These are phyloP conservation scores for Thielaviopsis ethacetica DNA, from an alignment of 2,329 filamentous ascomycete species.

Conservation along the genomic window DNA sequence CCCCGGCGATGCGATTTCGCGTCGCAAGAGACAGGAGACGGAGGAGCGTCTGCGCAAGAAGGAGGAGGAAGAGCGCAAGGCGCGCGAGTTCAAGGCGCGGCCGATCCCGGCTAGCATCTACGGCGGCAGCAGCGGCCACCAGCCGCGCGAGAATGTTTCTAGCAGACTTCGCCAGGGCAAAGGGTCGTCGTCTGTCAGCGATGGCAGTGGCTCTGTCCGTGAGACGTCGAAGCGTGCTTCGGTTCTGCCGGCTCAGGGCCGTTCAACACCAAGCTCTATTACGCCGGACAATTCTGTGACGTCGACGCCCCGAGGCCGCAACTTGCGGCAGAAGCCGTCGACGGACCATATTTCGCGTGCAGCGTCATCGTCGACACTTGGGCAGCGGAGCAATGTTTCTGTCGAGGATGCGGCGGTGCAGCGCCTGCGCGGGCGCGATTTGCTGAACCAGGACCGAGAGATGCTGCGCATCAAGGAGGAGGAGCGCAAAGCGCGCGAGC, in stretches of 20 bases:
- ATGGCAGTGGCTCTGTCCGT: constrained; percentile 14
- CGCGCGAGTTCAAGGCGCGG: constrained; percentile 47
- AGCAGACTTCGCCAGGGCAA: constrained; percentile 39
- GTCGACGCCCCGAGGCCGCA: constrained; percentile 9
- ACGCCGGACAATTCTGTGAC: neutral
- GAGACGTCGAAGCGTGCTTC: constrained; percentile 14
- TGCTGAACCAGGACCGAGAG: constrained; percentile 35
- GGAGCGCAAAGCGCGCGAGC: constrained; percentile 38
- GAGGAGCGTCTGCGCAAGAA: constrained; percentile 38
- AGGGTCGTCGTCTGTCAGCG: constrained; percentile 15
- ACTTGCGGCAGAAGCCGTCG: constrained; percentile 2
- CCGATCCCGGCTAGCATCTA: constrained; percentile 32
- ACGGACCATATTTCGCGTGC: constrained; percentile 20
- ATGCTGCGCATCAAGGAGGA: constrained; percentile 30
- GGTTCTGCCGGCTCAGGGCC: constrained; percentile 11
- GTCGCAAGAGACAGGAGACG: constrained; percentile 37
- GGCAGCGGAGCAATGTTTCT: constrained; percentile 32
- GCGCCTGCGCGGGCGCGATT: constrained; percentile 34
- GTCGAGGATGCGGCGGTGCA: constrained; percentile 34
- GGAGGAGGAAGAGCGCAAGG: constrained; percentile 42
- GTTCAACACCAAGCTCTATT: constrained; percentile 1
- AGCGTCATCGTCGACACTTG: constrained; percentile 29
- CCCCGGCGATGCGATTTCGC: constrained; percentile 43
- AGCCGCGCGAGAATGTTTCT: constrained; percentile 35
- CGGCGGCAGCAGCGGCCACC: constrained; percentile 25